Percentiles rank a stretch among this genome's conserved stretches.
Conservation (phyloP, 2,329 filamentous ascomycete species). For the Monosporascus ibericus region DNA sequence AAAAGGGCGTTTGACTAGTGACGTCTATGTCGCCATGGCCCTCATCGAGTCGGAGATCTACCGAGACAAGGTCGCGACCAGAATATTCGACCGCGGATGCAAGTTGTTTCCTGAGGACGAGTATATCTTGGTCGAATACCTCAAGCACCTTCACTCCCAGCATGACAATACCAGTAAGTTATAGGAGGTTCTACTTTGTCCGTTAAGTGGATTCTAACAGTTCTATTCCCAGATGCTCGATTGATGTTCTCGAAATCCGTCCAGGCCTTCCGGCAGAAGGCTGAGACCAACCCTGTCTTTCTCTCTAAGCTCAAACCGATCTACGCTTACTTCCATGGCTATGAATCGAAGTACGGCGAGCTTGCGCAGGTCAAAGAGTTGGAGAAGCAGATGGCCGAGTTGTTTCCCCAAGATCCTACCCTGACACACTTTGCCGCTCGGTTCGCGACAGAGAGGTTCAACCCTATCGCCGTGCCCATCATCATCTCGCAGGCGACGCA, state of each 20-base stretch:
- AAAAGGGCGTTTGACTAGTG: constrained; percentile 81
- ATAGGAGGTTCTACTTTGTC: background rate
- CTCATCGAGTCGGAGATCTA: constrained; percentile 94
- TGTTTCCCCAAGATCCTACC: constrained; percentile 84
- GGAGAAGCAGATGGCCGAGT: constrained; percentile 84
- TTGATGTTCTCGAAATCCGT: constrained; percentile 95
- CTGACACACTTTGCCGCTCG: constrained; percentile 70
- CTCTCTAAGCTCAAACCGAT: constrained; percentile 73
- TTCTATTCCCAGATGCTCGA: constrained; percentile 62
- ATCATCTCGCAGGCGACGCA: constrained; percentile 79
- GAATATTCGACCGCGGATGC: constrained; percentile 92
- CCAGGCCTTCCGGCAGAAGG: constrained; percentile 70
- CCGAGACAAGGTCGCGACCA: constrained; percentile 84
- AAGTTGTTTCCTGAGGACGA: constrained; percentile 93
- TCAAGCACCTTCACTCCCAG: constrained; percentile 88
- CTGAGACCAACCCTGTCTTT: constrained; percentile 44
- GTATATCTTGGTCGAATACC: constrained; percentile 86
- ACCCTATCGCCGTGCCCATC: constrained; percentile 73
- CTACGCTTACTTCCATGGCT: constrained; percentile 89
- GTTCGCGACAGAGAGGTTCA: constrained; percentile 68
- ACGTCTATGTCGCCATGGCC: constrained; percentile 90
- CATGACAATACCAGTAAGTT: constrained; percentile 88
- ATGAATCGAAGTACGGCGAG: constrained; percentile 91
- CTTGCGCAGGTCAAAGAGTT: constrained; percentile 84
- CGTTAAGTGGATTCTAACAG: constrained; percentile 14